Evolutionary conservation across 441 rosid species (phyloP), one percentile per base, ranked within the genome.

Genomic region (Erysimum cheiri): DNA sequence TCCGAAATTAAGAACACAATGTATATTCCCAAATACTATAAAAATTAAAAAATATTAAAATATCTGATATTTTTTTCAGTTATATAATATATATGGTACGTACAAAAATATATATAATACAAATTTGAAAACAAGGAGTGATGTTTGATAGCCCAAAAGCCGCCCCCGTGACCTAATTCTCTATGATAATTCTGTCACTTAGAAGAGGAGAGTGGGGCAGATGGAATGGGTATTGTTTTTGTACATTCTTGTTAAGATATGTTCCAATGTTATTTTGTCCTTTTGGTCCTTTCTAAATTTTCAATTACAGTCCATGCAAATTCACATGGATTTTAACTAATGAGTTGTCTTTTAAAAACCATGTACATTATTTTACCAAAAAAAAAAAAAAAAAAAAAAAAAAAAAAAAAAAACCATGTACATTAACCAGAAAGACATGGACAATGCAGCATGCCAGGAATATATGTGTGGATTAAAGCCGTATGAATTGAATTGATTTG

Each of bases 151-250:
- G 70, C 57, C 2, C 13, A 75, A 69, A 19, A 80, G 70, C 70
- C 77, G 74, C 61, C 71, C 88, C 84, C 87, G 89, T 85, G 89
- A 85, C 80, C 71, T 65, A 72, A 69, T 60, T 63, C 26, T 70
- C 73, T 59, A 49, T 32, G 61, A 73, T 71, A 47, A 67, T 59
- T 78, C 77, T 81, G 84, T 76, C 83, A 70, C 81, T 36, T 61
- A 74, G 65, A 53, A 61, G 58, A 68, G 49, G 73, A 74, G 77
- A 73, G 72, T 69, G 60, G 85, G 83, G 79, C 63, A 74, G 40
- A 64, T 26, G 36, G 54, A 68, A 72, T 74, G 71, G 71, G 80
- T 70, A 13, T 68, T 68, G 58, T 74, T 67, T 67, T 78, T 70
- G 65, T 70, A 74, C 69, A 33, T 67, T 68, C 72, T 55, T 76